Conservation (phyloP, 1,284 basidiomycete species). For the Violaceomyces palustris region DNA sequence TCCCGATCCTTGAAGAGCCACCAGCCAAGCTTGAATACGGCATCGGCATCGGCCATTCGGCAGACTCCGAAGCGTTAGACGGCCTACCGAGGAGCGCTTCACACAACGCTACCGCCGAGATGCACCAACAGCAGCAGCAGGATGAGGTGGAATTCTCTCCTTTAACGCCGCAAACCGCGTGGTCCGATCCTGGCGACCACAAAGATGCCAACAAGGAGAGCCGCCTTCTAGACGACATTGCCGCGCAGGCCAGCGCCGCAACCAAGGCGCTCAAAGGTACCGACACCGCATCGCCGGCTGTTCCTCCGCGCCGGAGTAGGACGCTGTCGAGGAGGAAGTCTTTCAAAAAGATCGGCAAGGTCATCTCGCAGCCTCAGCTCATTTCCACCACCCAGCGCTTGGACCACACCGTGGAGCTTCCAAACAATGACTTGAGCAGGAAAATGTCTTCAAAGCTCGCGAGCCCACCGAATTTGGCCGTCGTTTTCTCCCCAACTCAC, state of each 20-base stretch:
- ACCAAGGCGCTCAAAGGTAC: conserved; percentile 41
- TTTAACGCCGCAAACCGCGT: background rate
- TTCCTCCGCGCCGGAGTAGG: conserved; percentile 24
- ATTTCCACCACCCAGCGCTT: conserved; percentile 39
- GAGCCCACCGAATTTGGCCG: conserved; percentile 1
- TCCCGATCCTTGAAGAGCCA: no score
- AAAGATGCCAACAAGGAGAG: conserved; percentile 1
- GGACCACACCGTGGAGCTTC: conserved; percentile 24
- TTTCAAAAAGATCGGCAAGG: conserved; percentile 33
- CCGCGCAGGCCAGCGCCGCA: conserved; percentile 38
- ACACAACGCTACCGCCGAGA: conserved; percentile 1
- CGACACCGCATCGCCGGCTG: conserved; percentile 10
- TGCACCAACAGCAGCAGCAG: background rate
- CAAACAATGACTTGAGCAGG: no score
- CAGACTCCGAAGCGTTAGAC: background rate
- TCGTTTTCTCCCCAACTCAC: conserved; percentile 5
- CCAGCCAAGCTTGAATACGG: no score
- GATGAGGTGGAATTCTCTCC: background rate
- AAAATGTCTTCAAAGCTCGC: no score
- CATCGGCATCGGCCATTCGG: no score
- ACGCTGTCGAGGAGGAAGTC: conserved; percentile 33
- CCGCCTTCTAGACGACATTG: conserved; percentile 32
- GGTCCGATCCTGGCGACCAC: conserved; percentile 3
- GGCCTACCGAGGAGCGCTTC: conserved; percentile 1
- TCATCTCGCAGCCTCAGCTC: conserved; percentile 39